These are phyloP conservation scores for Castanea sativa DNA, from an alignment of 306 rosid genomes.

Conservation along the genomic window DNA sequence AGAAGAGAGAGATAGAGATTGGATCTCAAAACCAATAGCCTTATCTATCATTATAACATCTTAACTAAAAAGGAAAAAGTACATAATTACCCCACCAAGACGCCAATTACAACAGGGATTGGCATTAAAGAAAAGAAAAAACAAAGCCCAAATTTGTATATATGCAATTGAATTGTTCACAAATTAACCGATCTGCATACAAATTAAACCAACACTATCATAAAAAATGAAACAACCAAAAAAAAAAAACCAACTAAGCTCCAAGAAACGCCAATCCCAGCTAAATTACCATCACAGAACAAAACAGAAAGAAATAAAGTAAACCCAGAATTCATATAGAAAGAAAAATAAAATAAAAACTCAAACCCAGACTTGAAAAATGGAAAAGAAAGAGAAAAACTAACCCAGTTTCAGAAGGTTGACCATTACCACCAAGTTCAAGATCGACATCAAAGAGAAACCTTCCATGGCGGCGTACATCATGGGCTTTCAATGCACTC, in stretches of 20 bases:
- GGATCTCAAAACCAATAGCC: background rate
- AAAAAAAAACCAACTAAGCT: background rate
- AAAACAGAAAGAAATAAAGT: background rate
- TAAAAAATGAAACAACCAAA: background rate
- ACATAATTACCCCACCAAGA: background rate
- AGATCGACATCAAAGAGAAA: constrained; percentile 64
- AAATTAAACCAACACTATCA: background rate
- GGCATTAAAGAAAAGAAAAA: background rate
- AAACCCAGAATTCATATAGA: background rate
- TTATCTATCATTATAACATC: too few relatives aligned
- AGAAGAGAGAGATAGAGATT: background rate
- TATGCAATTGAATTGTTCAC: background rate
- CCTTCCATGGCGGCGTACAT: constrained; percentile 64
- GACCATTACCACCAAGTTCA: constrained; percentile 76
- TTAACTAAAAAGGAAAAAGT: background rate
- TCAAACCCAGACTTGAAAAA: background rate
- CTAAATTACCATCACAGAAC: background rate
- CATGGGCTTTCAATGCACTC: constrained; percentile 62
- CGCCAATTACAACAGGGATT: background rate
- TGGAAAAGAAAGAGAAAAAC: background rate
- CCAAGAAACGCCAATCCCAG: background rate
- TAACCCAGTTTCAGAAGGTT: constrained; percentile 69
- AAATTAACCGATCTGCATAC: background rate
- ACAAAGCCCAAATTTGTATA: background rate
- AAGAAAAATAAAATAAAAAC: background rate